These are phyloP conservation scores for Xylaria sp. DNA, from an alignment of 2,329 filamentous ascomycete genomes.

Conservation along the genomic window DNA sequence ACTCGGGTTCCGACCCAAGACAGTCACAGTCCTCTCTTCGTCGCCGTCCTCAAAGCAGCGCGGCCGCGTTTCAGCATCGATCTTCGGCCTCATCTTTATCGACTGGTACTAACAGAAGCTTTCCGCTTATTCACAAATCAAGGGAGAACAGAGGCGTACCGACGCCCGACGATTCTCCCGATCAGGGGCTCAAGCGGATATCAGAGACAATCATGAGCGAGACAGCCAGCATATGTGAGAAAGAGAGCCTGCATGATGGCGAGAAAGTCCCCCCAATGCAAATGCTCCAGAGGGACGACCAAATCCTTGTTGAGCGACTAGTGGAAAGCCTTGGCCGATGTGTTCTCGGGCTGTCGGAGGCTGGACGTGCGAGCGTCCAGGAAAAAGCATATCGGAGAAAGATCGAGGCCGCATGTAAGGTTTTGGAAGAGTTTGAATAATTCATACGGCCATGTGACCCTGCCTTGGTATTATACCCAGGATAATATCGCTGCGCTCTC, in stretches of 20 bases:
- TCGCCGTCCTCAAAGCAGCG: conserved; percentile 57
- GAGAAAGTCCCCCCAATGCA: conserved; percentile 56
- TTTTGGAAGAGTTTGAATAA: conserved; percentile 75
- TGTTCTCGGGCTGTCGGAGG: conserved; percentile 67
- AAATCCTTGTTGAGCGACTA: conserved; percentile 67
- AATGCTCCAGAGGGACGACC: conserved; percentile 64
- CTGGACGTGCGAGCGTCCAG: conserved; percentile 64
- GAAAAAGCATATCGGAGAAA: conserved; percentile 73
- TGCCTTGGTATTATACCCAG: conserved; percentile 13
- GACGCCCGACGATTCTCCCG: conserved; percentile 61
- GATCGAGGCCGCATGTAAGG: conserved; percentile 77
- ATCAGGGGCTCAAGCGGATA: conserved; percentile 59
- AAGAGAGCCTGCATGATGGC: conserved; percentile 45
- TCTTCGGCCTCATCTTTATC: conserved; percentile 69
- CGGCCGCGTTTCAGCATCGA: conserved; percentile 58
- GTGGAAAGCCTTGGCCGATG: conserved; percentile 70
- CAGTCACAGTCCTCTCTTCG: conserved; percentile 50
- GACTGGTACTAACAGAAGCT: conserved; percentile 68
- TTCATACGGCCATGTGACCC: not conserved
- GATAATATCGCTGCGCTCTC: conserved; percentile 9
- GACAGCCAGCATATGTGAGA: conserved; percentile 56
- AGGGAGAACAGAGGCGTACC: conserved; percentile 58
- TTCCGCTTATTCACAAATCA: conserved; percentile 67
- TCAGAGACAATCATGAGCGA: conserved; percentile 61
- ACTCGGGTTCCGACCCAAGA: conserved; percentile 43